Base-by-base conservation (phyloP, 1,139 yeast genomes). In the Hanseniaspora sp. region DNA sequence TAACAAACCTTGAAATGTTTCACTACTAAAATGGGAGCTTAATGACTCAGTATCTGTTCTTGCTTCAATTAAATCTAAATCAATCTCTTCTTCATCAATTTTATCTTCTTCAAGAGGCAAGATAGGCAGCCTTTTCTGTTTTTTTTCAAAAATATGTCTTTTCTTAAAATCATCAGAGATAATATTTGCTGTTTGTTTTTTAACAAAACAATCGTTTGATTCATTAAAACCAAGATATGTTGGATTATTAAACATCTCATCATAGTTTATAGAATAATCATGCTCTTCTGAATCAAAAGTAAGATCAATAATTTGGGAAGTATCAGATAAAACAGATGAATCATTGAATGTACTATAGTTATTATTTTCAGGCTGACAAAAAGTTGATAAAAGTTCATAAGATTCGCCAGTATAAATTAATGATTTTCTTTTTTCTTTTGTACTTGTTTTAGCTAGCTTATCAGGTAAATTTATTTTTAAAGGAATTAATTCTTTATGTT, bases 131-230 rank as follows among this genome's bases (percentile, higher is more conserved):
- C 46, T 15, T 17, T 31, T 42, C 28, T 46, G 45, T 15, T 37
- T n/a, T 9, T 30, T n/a, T 17, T 45, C 35, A 2, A 34, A 15
- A 31, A 11, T 29, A n/a, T 23, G 9, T 31, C 13, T 45, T 45
- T 23, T 31, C 44, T n/a, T 23, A n/a, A 15, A 11, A 42, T n/a
- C 15, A 9, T 48, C 34, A 12, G 45, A 40, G 7, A 48, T 31
- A 11, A 66, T 46, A 48, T 65, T 66, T 52, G 58, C 60, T n/a
- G 59, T 62, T 52, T 66, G 69, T 40, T 60, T 39, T 53, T 63
- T 66, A 18, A 66, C 53, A 55, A 62, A 62, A 18, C 65, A 68
- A 52, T 65, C 65, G 9, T 67, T 68, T 33, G 62, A 61, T 9
- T 57, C 53, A 56, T 66, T 69, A 17, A 66, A 61, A 1, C 68